These are phyloP conservation scores for Vicia villosa DNA, from an alignment of 306 rosid species.

Conservation along the genomic window DNA sequence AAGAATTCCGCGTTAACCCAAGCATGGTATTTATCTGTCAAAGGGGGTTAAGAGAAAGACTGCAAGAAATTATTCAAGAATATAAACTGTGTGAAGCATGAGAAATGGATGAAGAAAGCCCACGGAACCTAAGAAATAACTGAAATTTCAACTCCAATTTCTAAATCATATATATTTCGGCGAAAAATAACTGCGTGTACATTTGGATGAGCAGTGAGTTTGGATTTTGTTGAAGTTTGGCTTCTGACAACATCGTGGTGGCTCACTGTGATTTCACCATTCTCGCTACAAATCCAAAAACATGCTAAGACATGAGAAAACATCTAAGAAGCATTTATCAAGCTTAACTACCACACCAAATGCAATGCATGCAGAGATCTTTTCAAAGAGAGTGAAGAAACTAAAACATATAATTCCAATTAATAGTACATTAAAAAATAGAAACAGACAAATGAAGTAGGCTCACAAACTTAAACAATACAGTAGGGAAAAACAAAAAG, in stretches of 20 bases:
- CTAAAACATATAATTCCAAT: not conserved
- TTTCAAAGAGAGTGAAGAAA: conserved; percentile 5
- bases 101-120: conserved; percentile 19
- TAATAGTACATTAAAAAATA: conserved; percentile 2
- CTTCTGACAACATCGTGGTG: not conserved
- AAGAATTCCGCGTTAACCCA: conserved; percentile 91
- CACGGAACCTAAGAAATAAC: conserved; percentile 8
- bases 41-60: conserved; percentile 47
- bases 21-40: conserved; percentile 89
- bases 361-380: not conserved
- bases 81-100: conserved; percentile 12
- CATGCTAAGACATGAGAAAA: not conserved
- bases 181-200: not conserved
- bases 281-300: not conserved
- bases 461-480: conserved; percentile 12
- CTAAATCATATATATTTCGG: conserved; percentile 1
- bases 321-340: conserved; percentile 27
- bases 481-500: conserved; percentile 42
- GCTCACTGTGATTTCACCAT: not conserved
- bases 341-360: conserved; percentile 11
- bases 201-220: not conserved
- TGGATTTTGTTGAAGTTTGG: not conserved
- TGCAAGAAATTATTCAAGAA: conserved; percentile 8
- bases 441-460: conserved; percentile 2
- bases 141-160: conserved; percentile 18